phyloP scores from a whole-genome alignment of 2,329 filamentous ascomycete species.

The Penicillium sp. region DNA sequence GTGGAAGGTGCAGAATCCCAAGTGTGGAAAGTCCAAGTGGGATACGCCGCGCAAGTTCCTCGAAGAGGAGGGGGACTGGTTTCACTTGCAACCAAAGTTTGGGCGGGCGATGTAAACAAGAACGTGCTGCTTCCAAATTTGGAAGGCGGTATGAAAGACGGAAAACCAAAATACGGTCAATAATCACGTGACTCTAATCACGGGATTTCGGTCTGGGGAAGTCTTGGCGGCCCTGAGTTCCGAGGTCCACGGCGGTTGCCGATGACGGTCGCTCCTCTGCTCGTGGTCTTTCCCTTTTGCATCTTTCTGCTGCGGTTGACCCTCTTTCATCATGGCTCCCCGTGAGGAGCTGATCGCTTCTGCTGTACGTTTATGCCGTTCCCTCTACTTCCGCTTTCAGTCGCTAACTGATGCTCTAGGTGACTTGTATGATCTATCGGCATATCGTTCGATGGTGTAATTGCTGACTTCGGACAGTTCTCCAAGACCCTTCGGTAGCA shows the following conservation, averaged over 20 bases:
- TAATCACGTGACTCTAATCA: constrained; percentile 29
- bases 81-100: constrained; percentile 16
- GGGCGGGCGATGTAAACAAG: constrained; percentile 36
- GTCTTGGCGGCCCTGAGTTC: constrained; percentile 29
- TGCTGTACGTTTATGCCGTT: constrained; percentile 54
- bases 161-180: constrained; percentile 19
- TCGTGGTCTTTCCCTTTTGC: constrained; percentile 10
- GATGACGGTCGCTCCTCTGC: constrained; percentile 22
- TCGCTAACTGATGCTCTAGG: constrained; percentile 36
- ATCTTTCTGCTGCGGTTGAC: constrained; percentile 11
- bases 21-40: constrained; percentile 1
- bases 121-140: constrained; percentile 21
- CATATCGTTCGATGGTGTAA: constrained; percentile 3
- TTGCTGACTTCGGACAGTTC: constrained; percentile 54
- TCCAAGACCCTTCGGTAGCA: constrained; percentile 89
- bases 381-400: constrained; percentile 26
- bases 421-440: constrained; percentile 46
- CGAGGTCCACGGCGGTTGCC: constrained; percentile 36
- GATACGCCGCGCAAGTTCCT: constrained; percentile 10
- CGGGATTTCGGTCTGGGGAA: constrained; percentile 29
- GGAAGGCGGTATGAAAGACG: constrained; percentile 30
- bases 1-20: not conserved
- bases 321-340: constrained; percentile 61
- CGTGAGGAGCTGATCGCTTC: constrained; percentile 89
- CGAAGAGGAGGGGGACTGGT: constrained; percentile 18